phyloP scores from a whole-genome alignment of 768 basidiomycete genomes.

The Neoboletus subvelutipes region DNA sequence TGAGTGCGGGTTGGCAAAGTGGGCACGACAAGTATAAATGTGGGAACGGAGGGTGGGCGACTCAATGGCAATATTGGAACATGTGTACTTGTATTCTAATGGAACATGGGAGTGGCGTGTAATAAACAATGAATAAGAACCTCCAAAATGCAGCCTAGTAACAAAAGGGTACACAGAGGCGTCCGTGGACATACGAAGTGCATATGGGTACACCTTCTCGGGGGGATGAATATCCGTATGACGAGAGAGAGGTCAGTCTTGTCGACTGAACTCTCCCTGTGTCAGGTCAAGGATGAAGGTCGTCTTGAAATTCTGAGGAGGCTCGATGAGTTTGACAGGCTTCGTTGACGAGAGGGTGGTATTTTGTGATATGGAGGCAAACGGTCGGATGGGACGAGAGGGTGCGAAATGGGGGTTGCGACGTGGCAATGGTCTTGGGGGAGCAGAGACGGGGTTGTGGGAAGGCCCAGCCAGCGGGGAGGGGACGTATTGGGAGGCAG shows the following conservation, averaged over 20 bases:
- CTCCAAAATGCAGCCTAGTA: conserved; percentile 3
- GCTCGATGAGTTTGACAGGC: conserved; percentile 74
- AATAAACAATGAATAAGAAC: conserved; percentile 27
- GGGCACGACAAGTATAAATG: conserved; percentile 3
- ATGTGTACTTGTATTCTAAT: conserved; percentile 15
- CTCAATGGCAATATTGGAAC: conserved; percentile 16
- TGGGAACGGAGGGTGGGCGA: neutral
- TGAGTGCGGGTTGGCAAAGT: neutral
- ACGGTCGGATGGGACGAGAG: conserved; percentile 78
- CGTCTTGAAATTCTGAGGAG: conserved; percentile 67
- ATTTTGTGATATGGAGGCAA: conserved; percentile 53
- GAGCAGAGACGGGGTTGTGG: conserved; percentile 33
- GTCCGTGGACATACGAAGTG: neutral
- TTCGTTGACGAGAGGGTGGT: conserved; percentile 35
- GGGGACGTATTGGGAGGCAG: conserved; percentile 46
- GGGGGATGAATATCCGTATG: neutral
- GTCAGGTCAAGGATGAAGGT: conserved; percentile 79
- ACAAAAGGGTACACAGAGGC: neutral
- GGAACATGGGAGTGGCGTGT: conserved; percentile 10
- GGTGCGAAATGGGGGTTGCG: conserved; percentile 58
- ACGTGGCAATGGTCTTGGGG: conserved; percentile 36
- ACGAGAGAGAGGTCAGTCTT: conserved; percentile 39
- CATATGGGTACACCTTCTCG: neutral
- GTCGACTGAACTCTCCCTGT: conserved; percentile 78
- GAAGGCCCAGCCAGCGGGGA: conserved; percentile 59